These are phyloP conservation scores for Pseudogymnoascus sp. DNA, from an alignment of 2,329 filamentous ascomycete species.

Conservation along the genomic window DNA sequence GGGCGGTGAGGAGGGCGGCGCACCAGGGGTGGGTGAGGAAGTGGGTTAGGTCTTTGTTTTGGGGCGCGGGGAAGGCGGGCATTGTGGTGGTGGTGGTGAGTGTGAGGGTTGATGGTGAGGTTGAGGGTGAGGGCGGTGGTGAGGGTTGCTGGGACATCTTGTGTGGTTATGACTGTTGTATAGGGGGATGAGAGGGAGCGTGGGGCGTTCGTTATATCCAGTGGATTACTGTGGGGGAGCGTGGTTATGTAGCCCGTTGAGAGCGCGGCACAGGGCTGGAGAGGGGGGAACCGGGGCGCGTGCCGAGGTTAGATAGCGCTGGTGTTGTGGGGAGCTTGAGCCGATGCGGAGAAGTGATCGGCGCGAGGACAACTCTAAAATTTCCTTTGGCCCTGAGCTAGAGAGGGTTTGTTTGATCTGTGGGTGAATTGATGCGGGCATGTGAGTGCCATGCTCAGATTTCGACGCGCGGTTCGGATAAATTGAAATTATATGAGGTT, in stretches of 20 bases:
- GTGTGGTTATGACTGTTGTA: too few relatives aligned
- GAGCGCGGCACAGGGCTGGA: neutral
- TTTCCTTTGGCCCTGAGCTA: neutral
- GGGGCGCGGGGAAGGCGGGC: neutral
- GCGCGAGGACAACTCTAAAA: neutral
- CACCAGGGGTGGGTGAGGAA: slow-evolving; percentile 43
- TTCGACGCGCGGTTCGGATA: neutral
- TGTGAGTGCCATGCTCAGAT: neutral
- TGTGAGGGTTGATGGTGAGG: neutral
- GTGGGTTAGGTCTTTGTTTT: slow-evolving; percentile 19
- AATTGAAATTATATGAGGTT: neutral
- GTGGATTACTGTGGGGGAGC: neutral
- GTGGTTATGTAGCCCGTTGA: neutral
- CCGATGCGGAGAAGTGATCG: neutral
- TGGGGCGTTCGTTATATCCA: neutral
- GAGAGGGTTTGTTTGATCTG: neutral
- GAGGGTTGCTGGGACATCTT: neutral
- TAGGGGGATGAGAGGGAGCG: neutral
- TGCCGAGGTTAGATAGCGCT: neutral
- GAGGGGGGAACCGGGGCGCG: neutral
- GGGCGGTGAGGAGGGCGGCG: slow-evolving; percentile 35
- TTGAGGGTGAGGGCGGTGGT: neutral
- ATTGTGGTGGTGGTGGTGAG: neutral
- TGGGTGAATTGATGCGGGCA: neutral
- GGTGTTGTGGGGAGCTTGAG: neutral